A percentile compares a stretch with the other conserved stretches of the same genome.
phyloP scores from a whole-genome alignment of 352 stramenopile genomes.

The Globisporangium rhizosaccharum region DNA sequence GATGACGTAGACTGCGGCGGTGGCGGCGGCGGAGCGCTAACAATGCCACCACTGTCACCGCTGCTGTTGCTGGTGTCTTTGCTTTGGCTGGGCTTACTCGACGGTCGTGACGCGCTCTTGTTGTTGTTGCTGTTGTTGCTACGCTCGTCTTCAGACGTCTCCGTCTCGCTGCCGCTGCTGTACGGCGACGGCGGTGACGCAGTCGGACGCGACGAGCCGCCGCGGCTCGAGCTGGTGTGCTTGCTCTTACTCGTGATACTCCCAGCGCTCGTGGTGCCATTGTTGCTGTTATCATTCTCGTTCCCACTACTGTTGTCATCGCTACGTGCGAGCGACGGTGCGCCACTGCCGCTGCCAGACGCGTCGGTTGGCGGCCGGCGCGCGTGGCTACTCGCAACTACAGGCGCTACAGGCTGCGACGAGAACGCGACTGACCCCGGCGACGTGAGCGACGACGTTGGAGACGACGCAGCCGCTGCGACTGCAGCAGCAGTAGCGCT shows the following conservation, averaged over 20 bases:
- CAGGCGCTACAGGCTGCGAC: constrained; percentile 28
- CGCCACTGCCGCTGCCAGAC: background rate
- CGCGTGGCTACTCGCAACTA: constrained; percentile 23
- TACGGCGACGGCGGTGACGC: constrained; percentile 4
- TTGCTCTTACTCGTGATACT: background rate
- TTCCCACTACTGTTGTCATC: constrained; percentile 6
- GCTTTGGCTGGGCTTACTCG: background rate
- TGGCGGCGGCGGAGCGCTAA: background rate
- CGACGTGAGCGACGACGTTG: constrained; percentile 10
- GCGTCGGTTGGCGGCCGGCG: constrained; percentile 16
- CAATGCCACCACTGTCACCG: background rate
- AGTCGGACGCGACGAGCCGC: background rate
- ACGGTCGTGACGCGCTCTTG: background rate
- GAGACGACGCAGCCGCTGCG: too few relatives aligned
- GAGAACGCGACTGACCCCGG: constrained; percentile 28
- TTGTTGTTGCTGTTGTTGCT: background rate
- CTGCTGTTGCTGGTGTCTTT: constrained; percentile 5
- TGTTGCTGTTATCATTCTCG: background rate
- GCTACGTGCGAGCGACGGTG: background rate
- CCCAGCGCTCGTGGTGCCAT: too few relatives aligned
- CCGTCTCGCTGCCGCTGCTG: constrained; percentile 14
- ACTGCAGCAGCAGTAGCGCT: background rate
- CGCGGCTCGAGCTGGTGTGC: background rate
- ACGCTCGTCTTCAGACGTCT: constrained; percentile 14
- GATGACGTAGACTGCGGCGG: background rate